Conservation (phyloP, 805 yeast species). For the Sungouiozyma intestinalis region DNA sequence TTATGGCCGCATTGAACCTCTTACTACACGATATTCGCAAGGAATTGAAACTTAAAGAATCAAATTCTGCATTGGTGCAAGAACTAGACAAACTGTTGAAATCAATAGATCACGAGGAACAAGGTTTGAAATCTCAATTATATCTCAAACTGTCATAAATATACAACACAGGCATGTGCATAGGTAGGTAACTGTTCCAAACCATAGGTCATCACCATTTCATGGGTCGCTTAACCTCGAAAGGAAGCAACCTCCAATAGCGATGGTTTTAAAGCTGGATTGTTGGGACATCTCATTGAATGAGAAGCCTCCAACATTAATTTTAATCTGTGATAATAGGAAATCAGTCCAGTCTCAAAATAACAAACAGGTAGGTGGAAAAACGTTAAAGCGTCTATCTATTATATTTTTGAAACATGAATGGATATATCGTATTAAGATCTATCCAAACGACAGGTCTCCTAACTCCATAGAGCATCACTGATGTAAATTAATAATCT, state of each 20-base stretch:
- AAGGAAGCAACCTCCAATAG: slow-evolving; percentile 81
- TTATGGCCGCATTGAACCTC: slow-evolving; percentile 20
- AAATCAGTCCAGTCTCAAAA: not conserved
- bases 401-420: not conserved
- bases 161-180: not conserved
- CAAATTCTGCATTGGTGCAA: slow-evolving; percentile 2
- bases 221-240: slow-evolving; percentile 67
- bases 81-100: slow-evolving; percentile 11
- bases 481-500: not conserved
- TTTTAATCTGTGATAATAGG: slow-evolving; percentile 8
- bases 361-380: not conserved
- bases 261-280: slow-evolving; percentile 95
- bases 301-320: slow-evolving; percentile 1
- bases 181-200: slow-evolving; percentile 45
- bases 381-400: not conserved
- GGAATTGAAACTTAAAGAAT: slow-evolving; percentile 5
- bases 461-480: not conserved
- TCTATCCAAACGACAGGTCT: not conserved
- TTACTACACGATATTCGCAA: slow-evolving; percentile 16
- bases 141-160: slow-evolving; percentile 17
- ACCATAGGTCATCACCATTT: slow-evolving; percentile 92
- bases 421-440: not conserved
- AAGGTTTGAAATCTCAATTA: slow-evolving; percentile 20
- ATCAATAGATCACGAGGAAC: slow-evolving; percentile 15
- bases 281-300: slow-evolving; percentile 1